A percentile compares a stretch with the other conserved stretches of the same genome.
Conservation (phyloP, 1,284 basidiomycete species). For the Trichosporon sp. region DNA sequence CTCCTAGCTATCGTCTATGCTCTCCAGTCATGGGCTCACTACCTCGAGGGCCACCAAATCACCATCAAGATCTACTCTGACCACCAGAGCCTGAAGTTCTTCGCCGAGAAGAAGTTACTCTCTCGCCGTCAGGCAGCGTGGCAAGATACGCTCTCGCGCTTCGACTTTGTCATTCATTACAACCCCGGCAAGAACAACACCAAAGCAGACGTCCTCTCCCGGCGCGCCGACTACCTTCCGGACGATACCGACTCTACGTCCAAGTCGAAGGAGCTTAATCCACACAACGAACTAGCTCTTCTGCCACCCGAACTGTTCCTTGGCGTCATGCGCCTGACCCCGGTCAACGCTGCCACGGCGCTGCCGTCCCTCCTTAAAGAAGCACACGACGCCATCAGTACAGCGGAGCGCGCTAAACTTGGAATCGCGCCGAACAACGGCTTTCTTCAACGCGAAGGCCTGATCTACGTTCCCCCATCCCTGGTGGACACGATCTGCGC, state of each 20-base stretch:
- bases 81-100: constrained; percentile 52
- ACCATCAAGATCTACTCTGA: constrained; percentile 46
- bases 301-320: neutral
- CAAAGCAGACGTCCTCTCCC: constrained; percentile 48
- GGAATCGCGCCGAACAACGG: too few relatives aligned
- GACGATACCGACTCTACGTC: neutral
- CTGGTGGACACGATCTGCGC: neutral
- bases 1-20: constrained; percentile 50
- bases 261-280: neutral
- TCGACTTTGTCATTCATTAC: constrained; percentile 48
- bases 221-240: constrained; percentile 42
- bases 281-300: neutral
- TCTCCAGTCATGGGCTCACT: constrained; percentile 49
- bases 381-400: neutral
- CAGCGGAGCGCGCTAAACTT: too few relatives aligned
- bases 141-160: constrained; percentile 44
- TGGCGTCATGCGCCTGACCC: neutral
- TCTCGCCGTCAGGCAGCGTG: constrained; percentile 50
- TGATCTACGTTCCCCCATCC: neutral
- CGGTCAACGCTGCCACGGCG: neutral
- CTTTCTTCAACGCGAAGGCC: too few relatives aligned
- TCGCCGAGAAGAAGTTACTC: constrained; percentile 42
- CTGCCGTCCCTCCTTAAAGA: too few relatives aligned
- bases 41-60: constrained; percentile 35
- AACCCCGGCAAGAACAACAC: constrained; percentile 44